These are phyloP conservation scores for Panaeolus cyanescens DNA, from an alignment of 768 basidiomycete genomes.

Conservation along the genomic window DNA sequence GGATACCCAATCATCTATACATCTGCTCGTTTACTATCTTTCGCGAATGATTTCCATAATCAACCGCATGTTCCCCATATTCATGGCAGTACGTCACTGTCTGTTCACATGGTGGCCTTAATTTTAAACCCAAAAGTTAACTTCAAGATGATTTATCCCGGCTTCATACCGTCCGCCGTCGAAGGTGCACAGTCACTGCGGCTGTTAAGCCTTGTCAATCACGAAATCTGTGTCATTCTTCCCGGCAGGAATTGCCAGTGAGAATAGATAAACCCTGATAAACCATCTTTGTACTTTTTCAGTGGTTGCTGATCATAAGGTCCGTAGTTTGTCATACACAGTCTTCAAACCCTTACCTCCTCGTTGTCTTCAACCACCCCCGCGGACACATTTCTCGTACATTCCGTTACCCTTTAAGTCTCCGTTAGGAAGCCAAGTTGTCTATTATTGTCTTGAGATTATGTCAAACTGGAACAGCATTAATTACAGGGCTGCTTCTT, in stretches of 20 bases:
- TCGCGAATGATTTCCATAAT: neutral
- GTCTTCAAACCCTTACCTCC: too few relatives aligned
- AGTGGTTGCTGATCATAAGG: too few relatives aligned
- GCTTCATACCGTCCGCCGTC: neutral
- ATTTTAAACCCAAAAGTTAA: neutral
- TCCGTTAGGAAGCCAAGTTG: neutral
- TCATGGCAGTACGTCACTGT: neutral
- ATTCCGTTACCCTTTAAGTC: neutral
- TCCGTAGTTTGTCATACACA: too few relatives aligned
- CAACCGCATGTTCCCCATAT: neutral
- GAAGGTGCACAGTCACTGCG: too few relatives aligned
- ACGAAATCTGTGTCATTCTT: too few relatives aligned
- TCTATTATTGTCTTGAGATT: neutral
- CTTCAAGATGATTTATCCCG: neutral
- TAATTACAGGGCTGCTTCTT: neutral
- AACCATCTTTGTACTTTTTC: too few relatives aligned
- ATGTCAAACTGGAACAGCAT: neutral
- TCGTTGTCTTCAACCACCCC: neutral
- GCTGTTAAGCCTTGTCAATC: too few relatives aligned
- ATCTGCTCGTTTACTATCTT: neutral
- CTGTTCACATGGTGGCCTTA: neutral
- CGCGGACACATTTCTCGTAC: neutral
- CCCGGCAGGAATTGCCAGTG: too few relatives aligned
- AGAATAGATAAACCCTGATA: too few relatives aligned
- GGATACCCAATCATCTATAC: too few relatives aligned